Percentiles rank a stretch among this genome's conserved stretches.
phyloP scores from a whole-genome alignment of 2,329 filamentous ascomycete genomes.

The Pseudopyrenochaeta lycopersici region DNA sequence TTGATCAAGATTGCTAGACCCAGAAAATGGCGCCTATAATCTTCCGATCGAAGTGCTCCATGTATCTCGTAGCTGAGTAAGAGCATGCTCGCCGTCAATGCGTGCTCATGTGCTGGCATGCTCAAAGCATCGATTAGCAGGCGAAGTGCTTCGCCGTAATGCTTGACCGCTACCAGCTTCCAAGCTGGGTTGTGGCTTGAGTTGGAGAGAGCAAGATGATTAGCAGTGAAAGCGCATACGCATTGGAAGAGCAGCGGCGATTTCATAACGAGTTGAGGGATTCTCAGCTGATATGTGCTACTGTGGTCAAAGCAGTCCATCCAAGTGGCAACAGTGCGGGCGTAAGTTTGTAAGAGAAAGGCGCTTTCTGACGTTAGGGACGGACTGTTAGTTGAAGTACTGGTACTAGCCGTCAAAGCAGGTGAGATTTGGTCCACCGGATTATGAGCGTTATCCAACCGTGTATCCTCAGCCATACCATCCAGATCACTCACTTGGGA shows the following conservation, averaged over 20 bases:
- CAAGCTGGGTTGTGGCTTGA: conserved; percentile 35
- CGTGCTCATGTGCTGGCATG: conserved; percentile 35
- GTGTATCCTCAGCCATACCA: conserved; percentile 16
- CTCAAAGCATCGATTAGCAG: conserved; percentile 40
- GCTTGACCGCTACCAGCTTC: conserved; percentile 36
- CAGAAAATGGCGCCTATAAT: conserved; percentile 41
- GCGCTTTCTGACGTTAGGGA: conserved; percentile 39
- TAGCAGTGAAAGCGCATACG: conserved; percentile 47
- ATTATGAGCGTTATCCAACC: conserved; percentile 16
- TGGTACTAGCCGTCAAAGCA: conserved; percentile 7
- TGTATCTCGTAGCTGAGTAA: conserved; percentile 47
- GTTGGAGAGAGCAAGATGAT: conserved; percentile 41
- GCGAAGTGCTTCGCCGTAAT: conserved; percentile 43
- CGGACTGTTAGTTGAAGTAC: conserved; percentile 10
- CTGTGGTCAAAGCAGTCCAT: conserved; percentile 46
- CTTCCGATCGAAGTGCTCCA: conserved; percentile 34
- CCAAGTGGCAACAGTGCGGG: conserved; percentile 44
- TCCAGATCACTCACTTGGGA: conserved; percentile 35
- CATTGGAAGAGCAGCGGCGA: conserved; percentile 45
- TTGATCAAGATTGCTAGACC: conserved; percentile 43
- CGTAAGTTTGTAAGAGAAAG: conserved; percentile 43
- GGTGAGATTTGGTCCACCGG: conserved; percentile 19
- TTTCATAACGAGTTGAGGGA: conserved; percentile 36
- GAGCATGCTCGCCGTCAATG: conserved; percentile 45
- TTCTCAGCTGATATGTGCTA: conserved; percentile 40